A percentile compares a stretch with the other conserved stretches of the same genome.
Conservation (phyloP, 176 grass and related monocot genomes). For the Cocos nucifera region DNA sequence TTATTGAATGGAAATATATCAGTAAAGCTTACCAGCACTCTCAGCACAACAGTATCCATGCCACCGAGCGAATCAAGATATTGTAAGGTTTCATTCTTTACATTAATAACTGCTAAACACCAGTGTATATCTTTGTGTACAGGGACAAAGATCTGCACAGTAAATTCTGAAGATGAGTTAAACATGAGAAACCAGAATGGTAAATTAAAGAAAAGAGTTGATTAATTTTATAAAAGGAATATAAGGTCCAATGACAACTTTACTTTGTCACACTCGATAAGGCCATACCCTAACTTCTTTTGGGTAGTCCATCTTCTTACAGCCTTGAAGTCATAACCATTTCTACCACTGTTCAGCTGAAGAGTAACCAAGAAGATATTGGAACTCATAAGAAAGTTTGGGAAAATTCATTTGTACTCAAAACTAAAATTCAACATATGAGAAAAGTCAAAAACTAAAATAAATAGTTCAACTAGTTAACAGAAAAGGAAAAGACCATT, state of each 20-base stretch:
- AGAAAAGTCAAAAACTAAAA: too few species aligned
- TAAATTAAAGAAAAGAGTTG: constrained; percentile 9
- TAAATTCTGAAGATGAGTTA: neutral
- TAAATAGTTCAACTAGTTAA: too few species aligned
- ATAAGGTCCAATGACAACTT: constrained; percentile 21
- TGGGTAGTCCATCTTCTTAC: constrained; percentile 89
- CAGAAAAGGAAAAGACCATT: too few species aligned
- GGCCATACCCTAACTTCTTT: constrained; percentile 77
- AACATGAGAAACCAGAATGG: constrained; percentile 16
- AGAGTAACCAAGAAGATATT: constrained; percentile 1
- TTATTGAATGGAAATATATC: too few species aligned
- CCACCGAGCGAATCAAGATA: constrained; percentile 94
- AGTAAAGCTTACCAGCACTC: constrained; percentile 39
- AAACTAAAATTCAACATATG: too few species aligned
- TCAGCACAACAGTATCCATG: constrained; percentile 46
- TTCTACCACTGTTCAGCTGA: constrained; percentile 56
- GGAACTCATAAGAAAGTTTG: neutral
- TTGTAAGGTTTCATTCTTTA: constrained; percentile 78
- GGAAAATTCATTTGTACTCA: too few species aligned
- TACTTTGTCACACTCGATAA: constrained; percentile 92
- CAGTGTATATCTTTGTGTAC: constrained; percentile 95
- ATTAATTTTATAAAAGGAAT: neutral
- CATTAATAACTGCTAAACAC: constrained; percentile 92
- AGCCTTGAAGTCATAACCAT: constrained; percentile 78
- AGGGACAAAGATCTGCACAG: constrained; percentile 79